Percentiles rank a stretch among this genome's conserved stretches.
These are phyloP conservation scores for Podosphaera xanthii DNA, from an alignment of 2,329 filamentous ascomycete species.

Conservation along the genomic window DNA sequence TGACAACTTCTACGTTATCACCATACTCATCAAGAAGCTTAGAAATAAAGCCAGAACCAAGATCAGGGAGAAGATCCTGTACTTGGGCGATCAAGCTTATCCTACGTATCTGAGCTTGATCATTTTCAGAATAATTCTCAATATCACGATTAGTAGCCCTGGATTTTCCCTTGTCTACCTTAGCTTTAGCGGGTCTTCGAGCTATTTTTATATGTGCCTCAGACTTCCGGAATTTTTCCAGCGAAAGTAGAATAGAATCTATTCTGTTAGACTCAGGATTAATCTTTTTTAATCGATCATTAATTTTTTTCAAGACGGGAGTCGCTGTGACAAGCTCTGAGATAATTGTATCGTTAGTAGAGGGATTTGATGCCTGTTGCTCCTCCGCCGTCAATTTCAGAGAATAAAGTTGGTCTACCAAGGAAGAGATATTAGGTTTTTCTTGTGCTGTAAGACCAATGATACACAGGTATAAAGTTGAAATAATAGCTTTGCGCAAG, in stretches of 20 bases:
- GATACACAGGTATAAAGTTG: constrained; percentile 54
- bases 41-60: constrained; percentile 64
- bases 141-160: constrained; percentile 18
- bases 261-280: constrained; percentile 30
- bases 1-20: constrained; percentile 56
- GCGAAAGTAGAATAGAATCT: constrained; percentile 33
- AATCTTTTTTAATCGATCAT: constrained; percentile 27
- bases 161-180: constrained; percentile 43
- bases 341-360: constrained; percentile 48
- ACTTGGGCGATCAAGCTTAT: constrained; percentile 73
- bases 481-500: constrained; percentile 43
- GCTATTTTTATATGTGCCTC: constrained; percentile 18
- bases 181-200: constrained; percentile 30
- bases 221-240: constrained; percentile 36
- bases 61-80: constrained; percentile 79
- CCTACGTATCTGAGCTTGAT: constrained; percentile 40
- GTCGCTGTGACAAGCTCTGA: constrained; percentile 64
- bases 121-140: constrained; percentile 2
- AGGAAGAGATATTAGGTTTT: constrained; percentile 45
- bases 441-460: constrained; percentile 43
- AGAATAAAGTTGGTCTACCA: constrained; percentile 67
- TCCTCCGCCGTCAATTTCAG: constrained; percentile 49
- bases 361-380: constrained; percentile 31
- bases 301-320: constrained; percentile 43
- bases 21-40: constrained; percentile 58